These are phyloP conservation scores for Inga laurina DNA, from an alignment of 306 rosid genomes.

Conservation along the genomic window DNA sequence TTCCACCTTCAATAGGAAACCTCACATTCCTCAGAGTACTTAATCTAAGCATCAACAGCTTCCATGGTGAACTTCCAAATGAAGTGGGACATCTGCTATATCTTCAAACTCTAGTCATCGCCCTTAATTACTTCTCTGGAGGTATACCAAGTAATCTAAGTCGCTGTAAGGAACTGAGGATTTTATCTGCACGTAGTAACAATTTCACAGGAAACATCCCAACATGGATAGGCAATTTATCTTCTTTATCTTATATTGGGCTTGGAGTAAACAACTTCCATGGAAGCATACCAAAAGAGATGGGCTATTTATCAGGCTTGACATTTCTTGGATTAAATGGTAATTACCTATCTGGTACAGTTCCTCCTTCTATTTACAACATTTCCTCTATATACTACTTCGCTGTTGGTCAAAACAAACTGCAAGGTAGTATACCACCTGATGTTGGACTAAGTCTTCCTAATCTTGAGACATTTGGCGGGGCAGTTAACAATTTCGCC, in stretches of 20 bases:
- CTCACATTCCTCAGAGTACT: slow-evolving; percentile 38
- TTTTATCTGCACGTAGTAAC: slow-evolving; percentile 22
- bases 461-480: slow-evolving; percentile 41
- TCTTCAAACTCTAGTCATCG: slow-evolving; percentile 33
- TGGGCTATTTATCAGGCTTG: slow-evolving; percentile 35
- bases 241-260: slow-evolving; percentile 30
- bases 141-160: slow-evolving; percentile 47
- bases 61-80: slow-evolving; percentile 40
- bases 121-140: slow-evolving; percentile 28
- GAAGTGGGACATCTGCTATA: slow-evolving; percentile 33
- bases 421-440: slow-evolving; percentile 49
- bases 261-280: slow-evolving; percentile 35
- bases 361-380: slow-evolving; percentile 46
- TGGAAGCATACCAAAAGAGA: slow-evolving; percentile 46
- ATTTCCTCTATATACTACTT: slow-evolving; percentile 40
- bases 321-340: slow-evolving; percentile 1
- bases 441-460: slow-evolving; percentile 54
- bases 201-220: slow-evolving; percentile 49
- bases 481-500: slow-evolving; percentile 37
- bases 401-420: slow-evolving; percentile 35
- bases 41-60: slow-evolving; percentile 22
- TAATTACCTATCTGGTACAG: slow-evolving; percentile 38
- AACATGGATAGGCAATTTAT: slow-evolving; percentile 56
- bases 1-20: slow-evolving; percentile 50
- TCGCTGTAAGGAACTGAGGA: slow-evolving; percentile 31